Conservation (phyloP, 2,329 filamentous ascomycete genomes). For the Blastomyces percursus region DNA sequence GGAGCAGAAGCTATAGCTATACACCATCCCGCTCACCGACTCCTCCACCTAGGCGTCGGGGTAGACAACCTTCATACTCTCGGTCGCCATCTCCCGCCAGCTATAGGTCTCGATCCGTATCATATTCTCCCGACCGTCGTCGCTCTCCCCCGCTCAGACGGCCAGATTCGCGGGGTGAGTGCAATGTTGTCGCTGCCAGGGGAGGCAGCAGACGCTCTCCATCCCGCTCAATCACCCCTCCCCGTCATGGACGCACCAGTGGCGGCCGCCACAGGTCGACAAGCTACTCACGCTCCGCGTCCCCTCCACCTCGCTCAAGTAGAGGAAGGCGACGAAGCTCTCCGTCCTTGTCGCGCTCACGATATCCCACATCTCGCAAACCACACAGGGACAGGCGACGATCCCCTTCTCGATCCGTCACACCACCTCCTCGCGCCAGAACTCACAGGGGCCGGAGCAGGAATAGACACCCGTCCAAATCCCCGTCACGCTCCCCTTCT, state of each 20-base stretch:
- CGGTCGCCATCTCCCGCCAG: constrained; percentile 22
- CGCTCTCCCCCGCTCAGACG: constrained; percentile 10
- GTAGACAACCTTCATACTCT: constrained; percentile 24
- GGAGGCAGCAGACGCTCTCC: constrained; percentile 18
- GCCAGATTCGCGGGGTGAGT: constrained; percentile 13
- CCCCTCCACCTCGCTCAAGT: constrained; percentile 7
- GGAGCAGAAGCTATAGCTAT: constrained; percentile 26
- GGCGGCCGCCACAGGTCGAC: constrained; percentile 16
- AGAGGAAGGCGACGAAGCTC: constrained; percentile 24
- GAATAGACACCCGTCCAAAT: constrained; percentile 10
- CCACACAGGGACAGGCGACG: constrained; percentile 12
- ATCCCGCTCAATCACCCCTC: constrained; percentile 26
- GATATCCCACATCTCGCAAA: constrained; percentile 12
- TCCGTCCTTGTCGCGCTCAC: constrained; percentile 20
- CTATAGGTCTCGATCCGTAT: constrained; percentile 17
- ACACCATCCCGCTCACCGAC: constrained; percentile 29
- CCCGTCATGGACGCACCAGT: background rate
- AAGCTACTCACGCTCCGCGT: constrained; percentile 11
- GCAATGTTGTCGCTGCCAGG: constrained; percentile 18
- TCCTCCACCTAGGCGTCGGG: constrained; percentile 20
- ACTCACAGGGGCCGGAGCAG: constrained; percentile 12
- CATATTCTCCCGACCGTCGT: constrained; percentile 21
- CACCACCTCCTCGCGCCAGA: constrained; percentile 20
- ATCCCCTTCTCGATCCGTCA: constrained; percentile 9
- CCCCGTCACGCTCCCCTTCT: constrained; percentile 21